Base-by-base conservation (phyloP, 768 basidiomycete genomes). In the Rhizopogon roseolus region DNA sequence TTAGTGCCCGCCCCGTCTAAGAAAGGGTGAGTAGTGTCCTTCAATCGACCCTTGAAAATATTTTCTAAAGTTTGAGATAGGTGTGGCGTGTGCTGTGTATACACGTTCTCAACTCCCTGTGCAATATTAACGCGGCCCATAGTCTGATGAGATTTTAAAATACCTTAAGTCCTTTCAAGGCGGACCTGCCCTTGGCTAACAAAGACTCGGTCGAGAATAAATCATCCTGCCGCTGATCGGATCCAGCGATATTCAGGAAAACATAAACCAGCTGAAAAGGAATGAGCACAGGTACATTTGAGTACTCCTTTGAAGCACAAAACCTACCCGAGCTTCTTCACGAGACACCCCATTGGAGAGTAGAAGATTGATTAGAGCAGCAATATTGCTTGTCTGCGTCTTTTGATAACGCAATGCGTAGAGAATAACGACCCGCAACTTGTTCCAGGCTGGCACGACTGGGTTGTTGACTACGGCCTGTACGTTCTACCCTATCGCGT, bases 91-190 rank as follows among this genome's bases (percentile, higher is more conserved):
- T 98, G 97, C 61, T 98, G 97, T 53, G 93, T 99, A 67, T 98
- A 99, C 14, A 98, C 95, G 63, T 99, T 99, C 71, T 99, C 97
- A 4, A 98, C 96, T 2, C 97, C 97, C 92, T 95, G 52, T 10
- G 6, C 4, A 57, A 36, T 25, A 41, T 29, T 56, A 49, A 32
- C 39, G 34, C 32, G 54, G 64, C 41, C 58, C 45, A 19, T 51
- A 16, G n/a, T 44, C 16, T 28, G 27, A 36, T 7, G 16, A 7
- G 11, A 39, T 36, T n/a, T 22, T 22, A 19, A 58, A 71, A 32
- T 52, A 92, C 93, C 80, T 97, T 97, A 44, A 99, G 75, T 6
- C 97, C 97, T 66, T 98, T 98, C 62, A 99, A 67, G 0, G 95
- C 97, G 29, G 91, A 94, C 52, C 93, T 86, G 2, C 97, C 97